Evolutionary conservation across 2,329 filamentous ascomycete species (phyloP), one percentile per base, ranked within the genome.

Genomic region (Huntiella omanensis): DNA sequence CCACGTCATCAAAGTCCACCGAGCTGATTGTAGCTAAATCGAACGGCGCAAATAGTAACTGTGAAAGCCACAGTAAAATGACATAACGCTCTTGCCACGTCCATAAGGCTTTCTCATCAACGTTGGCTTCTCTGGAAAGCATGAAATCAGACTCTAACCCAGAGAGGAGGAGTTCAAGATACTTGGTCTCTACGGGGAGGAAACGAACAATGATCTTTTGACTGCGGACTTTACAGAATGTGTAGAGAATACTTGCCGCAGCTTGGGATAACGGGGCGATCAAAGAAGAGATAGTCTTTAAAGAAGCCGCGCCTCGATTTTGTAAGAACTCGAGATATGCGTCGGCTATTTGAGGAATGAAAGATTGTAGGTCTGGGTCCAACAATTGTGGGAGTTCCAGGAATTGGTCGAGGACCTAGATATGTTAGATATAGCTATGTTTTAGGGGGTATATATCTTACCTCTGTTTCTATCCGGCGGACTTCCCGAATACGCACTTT

Each of bases 371-470:
- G 59, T 88, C 74, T 7, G 84, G 75, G 62, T 98, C 91, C 19
- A 98, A 72, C 35, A 96, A 71, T 59, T 98, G 91, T 13, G 91
- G 91, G 53, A 92, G 80, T 66, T 95, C 87, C 67, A 96, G 88
- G 54, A 96, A 98, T 2, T 82, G 77, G 54, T 95, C 86, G 43
- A 98, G 74, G 4, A 72, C 59, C 66, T 70, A 33, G n/a, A 6
- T 34, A 10, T 40, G 50, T 13, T 41, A 22, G 22, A 32, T 5
- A 15, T 39, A 28, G 22, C 36, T 13, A 32, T 39, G 12, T 33
- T 32, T 17, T 19, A 43, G 12, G 61, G 65, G 8, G 22, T 6
- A 11, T 49, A 40, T 17, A 53, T 17, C 55, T 56, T 54, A 75
- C 72, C 52, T 62, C 56, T 13, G 62, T 64, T 13, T 67, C 66